Evolutionary conservation across 495 filamentous ascomycete genomes (phyloP).

Genomic region (Aspergillus sclerotiicarbonarius): DNA sequence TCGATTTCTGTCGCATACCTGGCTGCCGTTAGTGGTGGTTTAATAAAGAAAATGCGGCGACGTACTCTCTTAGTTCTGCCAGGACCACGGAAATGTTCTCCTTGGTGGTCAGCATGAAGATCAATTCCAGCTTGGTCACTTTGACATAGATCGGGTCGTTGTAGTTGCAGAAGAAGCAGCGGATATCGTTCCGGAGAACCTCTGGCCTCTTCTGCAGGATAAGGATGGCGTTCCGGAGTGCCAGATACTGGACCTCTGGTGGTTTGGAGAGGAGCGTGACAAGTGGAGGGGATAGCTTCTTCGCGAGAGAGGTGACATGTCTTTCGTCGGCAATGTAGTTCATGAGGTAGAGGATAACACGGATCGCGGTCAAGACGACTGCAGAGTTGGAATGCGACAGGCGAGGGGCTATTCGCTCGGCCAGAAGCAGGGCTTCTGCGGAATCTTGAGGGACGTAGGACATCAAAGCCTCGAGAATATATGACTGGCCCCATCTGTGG

Average conservation of each 20-base stretch:
- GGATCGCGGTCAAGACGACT: constrained; percentile 91
- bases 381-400: constrained; percentile 95
- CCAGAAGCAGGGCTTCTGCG: constrained; percentile 80
- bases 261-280: constrained; percentile 96
- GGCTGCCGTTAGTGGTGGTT: constrained; percentile 10
- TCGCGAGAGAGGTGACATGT: constrained; percentile 82
- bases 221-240: constrained; percentile 87
- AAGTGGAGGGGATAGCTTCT: constrained; percentile 91
- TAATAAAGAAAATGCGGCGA: not conserved
- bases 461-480: constrained; percentile 98
- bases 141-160: constrained; percentile 99
- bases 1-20: constrained; percentile 97
- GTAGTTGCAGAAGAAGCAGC: constrained; percentile 99
- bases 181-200: constrained; percentile 92
- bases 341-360: constrained; percentile 96
- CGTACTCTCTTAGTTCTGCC: constrained; percentile 87
- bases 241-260: constrained; percentile 95
- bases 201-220: constrained; percentile 93
- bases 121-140: constrained; percentile 96
- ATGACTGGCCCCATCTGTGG: constrained; percentile 95
- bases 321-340: constrained; percentile 97
- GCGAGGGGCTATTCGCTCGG: constrained; percentile 89
- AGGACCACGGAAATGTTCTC: constrained; percentile 95
- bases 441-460: constrained; percentile 94
- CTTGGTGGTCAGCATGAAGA: constrained; percentile 97